These are phyloP conservation scores for Peronospora destructor DNA, from an alignment of 352 stramenopile species.

Conservation along the genomic window DNA sequence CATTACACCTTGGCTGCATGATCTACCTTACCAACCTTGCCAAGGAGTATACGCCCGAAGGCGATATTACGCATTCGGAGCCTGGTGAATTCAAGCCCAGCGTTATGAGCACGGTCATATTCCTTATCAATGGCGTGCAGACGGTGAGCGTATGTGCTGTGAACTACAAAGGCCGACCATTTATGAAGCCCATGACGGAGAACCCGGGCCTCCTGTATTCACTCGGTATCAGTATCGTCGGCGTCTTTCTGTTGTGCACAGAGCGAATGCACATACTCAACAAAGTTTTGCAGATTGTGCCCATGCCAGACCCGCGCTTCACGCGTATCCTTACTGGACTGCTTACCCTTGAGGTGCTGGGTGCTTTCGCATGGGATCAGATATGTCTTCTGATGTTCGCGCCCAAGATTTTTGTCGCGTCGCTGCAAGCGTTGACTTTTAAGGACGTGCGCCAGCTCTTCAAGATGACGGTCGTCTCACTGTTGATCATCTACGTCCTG, in stretches of 20 bases:
- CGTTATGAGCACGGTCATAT: constrained; percentile 97
- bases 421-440: constrained; percentile 60
- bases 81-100: constrained; percentile 95
- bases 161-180: constrained; percentile 98
- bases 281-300: constrained; percentile 89
- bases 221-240: constrained; percentile 77
- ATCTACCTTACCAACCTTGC: constrained; percentile 88
- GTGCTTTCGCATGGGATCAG: constrained; percentile 83
- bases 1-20: constrained; percentile 92
- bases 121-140: constrained; percentile 93
- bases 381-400: constrained; percentile 79
- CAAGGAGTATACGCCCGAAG: constrained; percentile 85
- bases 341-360: constrained; percentile 77
- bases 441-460: constrained; percentile 76
- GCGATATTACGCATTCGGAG: constrained; percentile 63
- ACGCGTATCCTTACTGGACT: constrained; percentile 73
- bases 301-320: constrained; percentile 85
- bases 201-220: constrained; percentile 94
- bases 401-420: constrained; percentile 82
- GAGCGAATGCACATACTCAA: constrained; percentile 89
- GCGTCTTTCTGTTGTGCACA: constrained; percentile 89
- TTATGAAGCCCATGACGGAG: constrained; percentile 96
- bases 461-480: constrained; percentile 80
- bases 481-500: constrained; percentile 82
- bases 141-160: constrained; percentile 97